These are phyloP conservation scores for Aureobasidium vineae DNA, from an alignment of 2,329 filamentous ascomycete species.

Conservation along the genomic window DNA sequence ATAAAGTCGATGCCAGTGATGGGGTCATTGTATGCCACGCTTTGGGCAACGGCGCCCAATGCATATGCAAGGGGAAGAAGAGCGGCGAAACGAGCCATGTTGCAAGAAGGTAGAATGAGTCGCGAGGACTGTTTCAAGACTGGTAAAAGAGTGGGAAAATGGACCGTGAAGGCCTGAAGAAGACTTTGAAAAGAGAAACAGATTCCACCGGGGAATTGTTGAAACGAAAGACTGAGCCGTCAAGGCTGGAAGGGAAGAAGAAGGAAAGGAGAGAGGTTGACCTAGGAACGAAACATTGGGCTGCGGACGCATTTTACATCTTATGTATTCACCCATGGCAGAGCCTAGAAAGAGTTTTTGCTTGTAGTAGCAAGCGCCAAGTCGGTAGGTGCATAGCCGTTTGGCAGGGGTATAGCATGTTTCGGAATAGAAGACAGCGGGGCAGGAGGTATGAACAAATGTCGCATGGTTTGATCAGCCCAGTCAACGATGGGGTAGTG, in stretches of 20 bases:
- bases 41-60: constrained; percentile 26
- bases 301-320: not conserved
- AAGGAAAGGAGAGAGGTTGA: not conserved
- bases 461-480: constrained; percentile 14
- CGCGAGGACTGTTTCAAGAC: constrained; percentile 6
- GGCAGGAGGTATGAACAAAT: constrained; percentile 3
- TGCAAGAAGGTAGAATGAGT: not conserved
- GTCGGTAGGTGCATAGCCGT: constrained; percentile 20
- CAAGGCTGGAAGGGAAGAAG: constrained; percentile 26
- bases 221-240: constrained; percentile 24
- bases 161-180: constrained; percentile 27
- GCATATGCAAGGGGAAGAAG: constrained; percentile 25
- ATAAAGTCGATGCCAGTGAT: constrained; percentile 51
- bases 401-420: constrained; percentile 19
- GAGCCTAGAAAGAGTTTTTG: constrained; percentile 2
- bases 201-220: constrained; percentile 13
- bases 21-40: constrained; percentile 42
- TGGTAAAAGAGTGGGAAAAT: constrained; percentile 16
- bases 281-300: not conserved
- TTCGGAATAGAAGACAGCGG: constrained; percentile 9
- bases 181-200: constrained; percentile 16
- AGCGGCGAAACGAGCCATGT: constrained; percentile 27
- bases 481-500: not conserved
- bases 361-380: not conserved
- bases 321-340: not conserved